Base-by-base conservation (phyloP, 331 rosid genomes). In the Malus hybrid region DNA sequence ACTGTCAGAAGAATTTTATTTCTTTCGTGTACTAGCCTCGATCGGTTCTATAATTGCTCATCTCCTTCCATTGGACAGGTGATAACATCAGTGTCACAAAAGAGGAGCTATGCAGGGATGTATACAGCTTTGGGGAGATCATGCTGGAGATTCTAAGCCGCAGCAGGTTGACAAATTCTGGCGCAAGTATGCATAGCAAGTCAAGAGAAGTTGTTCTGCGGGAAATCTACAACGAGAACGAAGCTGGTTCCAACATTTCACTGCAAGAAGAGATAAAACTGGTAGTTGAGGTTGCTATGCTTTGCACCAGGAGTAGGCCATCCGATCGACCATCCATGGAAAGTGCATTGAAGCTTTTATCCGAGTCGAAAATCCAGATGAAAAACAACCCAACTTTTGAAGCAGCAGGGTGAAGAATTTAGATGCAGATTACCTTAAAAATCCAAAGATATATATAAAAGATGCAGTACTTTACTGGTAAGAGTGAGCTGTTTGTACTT, bases 51-150 rank as follows among this genome's bases (percentile, higher is more conserved):
- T 1, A 11, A 57, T 13, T 56, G 6, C 20, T 33, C 14, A 42
- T 42, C 75, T 33, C 36, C 46, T 72, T 72, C 42, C 42, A 34
- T 77, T 81, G 82, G 65, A 63, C 83, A 83, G 89, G 86, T 85
- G 95, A 80, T 70, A 52, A 74, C 80, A 84, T 76, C 75, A 87
- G 77, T 77, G 79, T 56, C 79, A 60, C 79, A n/a, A 80, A 85
- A 82, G 97, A 86, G 59, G 97, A 94, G 79, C 88, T 94, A 67
- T 67, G 85, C 83, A 76, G 74, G 75, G 97, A 92, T 64, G 76
- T 92, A 71, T 89, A 83, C 87, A 87, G 79, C 80, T 90, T 88
- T 13, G 97, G 97, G 61, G 96, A 87, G 86, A 85, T 85, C 65
- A 42, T 78, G 72, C 88, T 90, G 69, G 93, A 91, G 82, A 89